Evolutionary conservation across 345 rosid genomes (phyloP).

Genomic region (Acer campestre): DNA sequence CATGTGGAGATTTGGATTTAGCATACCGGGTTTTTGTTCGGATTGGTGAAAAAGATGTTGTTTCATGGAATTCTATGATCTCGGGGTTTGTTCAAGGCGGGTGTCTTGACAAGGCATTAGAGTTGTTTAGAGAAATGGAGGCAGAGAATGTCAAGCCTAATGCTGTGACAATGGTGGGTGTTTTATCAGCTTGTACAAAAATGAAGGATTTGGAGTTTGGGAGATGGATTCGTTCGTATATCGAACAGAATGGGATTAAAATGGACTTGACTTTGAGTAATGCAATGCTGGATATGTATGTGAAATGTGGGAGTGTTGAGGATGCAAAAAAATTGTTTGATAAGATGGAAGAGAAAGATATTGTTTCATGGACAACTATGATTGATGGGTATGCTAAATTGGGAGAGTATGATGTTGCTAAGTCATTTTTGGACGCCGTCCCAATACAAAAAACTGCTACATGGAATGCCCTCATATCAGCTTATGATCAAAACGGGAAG

Average conservation of each 20-base stretch:
- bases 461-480: slow-evolving; percentile 73
- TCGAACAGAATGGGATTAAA: slow-evolving; percentile 41
- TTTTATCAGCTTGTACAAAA: slow-evolving; percentile 65
- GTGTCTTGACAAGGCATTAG: too few relatives aligned
- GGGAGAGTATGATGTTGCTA: slow-evolving; percentile 52
- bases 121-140: too few relatives aligned
- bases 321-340: slow-evolving; percentile 60
- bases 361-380: slow-evolving; percentile 72
- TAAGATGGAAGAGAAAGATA: too few relatives aligned
- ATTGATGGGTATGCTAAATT: slow-evolving; percentile 68
- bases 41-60: too few relatives aligned
- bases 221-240: slow-evolving; percentile 48
- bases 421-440: slow-evolving; percentile 49
- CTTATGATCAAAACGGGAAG: slow-evolving; percentile 64
- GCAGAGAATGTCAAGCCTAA: too few relatives aligned
- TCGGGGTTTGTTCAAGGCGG: too few relatives aligned
- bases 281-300: slow-evolving; percentile 72
- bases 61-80: too few relatives aligned
- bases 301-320: slow-evolving; percentile 65
- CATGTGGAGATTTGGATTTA: too few relatives aligned
- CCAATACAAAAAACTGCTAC: slow-evolving; percentile 56
- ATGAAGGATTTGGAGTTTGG: slow-evolving; percentile 57
- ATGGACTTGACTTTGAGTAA: slow-evolving; percentile 59
- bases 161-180: too few relatives aligned
- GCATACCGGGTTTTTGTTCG: too few relatives aligned